Evolutionary conservation across 2,329 filamentous ascomycete species (phyloP), one percentile per base, ranked within the genome.

Genomic region (Cadophora gregata): DNA sequence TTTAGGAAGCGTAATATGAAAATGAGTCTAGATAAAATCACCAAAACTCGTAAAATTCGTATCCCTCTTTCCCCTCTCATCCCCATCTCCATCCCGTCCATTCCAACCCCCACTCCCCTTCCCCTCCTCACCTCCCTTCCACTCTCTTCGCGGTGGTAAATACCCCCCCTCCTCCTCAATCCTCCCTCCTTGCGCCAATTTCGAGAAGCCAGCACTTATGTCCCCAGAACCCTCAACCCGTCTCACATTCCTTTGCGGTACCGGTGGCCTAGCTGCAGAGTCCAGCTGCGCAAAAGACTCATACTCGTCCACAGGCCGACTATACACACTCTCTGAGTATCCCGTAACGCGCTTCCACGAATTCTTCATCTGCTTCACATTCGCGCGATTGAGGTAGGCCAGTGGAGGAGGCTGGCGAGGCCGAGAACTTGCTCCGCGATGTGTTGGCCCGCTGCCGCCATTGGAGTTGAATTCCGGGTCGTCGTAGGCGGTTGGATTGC

Each of bases 261-360:
- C 7, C 36, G 27, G 27, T 29, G 24, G 19, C 21, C n/a, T n/a
- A n/a, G n/a, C n/a, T n/a, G n/a, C n/a, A n/a, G n/a, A n/a, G n/a
- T n/a, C n/a, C n/a, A n/a, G n/a, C n/a, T n/a, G n/a, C n/a, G 7
- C 21, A 27, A n/a, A 19, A 12, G 8, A 4, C 36, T 8, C 29
- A n/a, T 4, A 14, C 36, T 9, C 31, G 2, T 25, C 21, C 7
- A 7, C 33, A 24, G n/a, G 21, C 19, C 31, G 10, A 36, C 61
- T 63, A 19, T 63, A 63, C 7, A 63, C 48, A 12, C 61, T 63
- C 33, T 63, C 61, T 1, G 61, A 27, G 25, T 56, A 63, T 19
- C 33, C 48, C 24, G 61, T 63, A 12, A 45, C 33, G 1, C 61
- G 61, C 21, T 36, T 51, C 21, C 8, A 25, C 9, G 9, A 10